These are phyloP conservation scores for Lipomyces yamanashiensis DNA, from an alignment of 805 yeast genomes.

Conservation along the genomic window DNA sequence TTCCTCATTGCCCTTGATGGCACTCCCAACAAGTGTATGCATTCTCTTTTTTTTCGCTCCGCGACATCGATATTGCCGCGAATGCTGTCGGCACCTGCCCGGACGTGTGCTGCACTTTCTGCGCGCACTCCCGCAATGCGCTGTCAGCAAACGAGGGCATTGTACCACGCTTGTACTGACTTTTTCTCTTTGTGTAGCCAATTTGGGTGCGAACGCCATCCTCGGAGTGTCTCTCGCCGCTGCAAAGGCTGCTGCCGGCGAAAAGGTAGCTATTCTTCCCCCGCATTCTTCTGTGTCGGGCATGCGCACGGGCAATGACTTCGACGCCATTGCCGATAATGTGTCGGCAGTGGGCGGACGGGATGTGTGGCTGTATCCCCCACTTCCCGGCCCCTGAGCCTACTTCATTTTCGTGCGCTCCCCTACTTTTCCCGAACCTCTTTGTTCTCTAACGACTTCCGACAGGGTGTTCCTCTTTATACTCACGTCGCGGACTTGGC, in stretches of 20 bases:
- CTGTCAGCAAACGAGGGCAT: constrained; percentile 10
- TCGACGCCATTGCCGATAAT: background rate
- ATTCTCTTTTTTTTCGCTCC: background rate
- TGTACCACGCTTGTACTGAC: constrained; percentile 13
- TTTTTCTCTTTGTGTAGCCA: constrained; percentile 43
- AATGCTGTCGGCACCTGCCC: background rate
- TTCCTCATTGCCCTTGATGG: constrained; percentile 89
- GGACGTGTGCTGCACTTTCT: background rate
- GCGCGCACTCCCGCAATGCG: background rate
- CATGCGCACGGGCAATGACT: constrained; percentile 15
- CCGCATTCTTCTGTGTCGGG: background rate
- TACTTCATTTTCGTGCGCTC: constrained; percentile 15
- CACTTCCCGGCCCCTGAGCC: constrained; percentile 17
- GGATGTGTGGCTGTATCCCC: background rate
- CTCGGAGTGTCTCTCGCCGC: constrained; percentile 97
- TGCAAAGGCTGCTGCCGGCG: constrained; percentile 98
- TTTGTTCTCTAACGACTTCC: constrained; percentile 12
- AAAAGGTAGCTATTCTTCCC: constrained; percentile 50
- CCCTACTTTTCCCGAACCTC: constrained; percentile 6
- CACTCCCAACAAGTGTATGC: constrained; percentile 84
- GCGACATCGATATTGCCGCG: background rate
- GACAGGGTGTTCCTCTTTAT: constrained; percentile 81
- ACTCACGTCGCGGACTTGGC: constrained; percentile 84
- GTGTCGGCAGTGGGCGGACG: constrained; percentile 9
- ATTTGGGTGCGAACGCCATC: constrained; percentile 98